A percentile compares a stretch with the other conserved stretches of the same genome.
These are phyloP conservation scores for Ascochyta viciae-villosae DNA, from an alignment of 2,329 filamentous ascomycete genomes.

Conservation along the genomic window DNA sequence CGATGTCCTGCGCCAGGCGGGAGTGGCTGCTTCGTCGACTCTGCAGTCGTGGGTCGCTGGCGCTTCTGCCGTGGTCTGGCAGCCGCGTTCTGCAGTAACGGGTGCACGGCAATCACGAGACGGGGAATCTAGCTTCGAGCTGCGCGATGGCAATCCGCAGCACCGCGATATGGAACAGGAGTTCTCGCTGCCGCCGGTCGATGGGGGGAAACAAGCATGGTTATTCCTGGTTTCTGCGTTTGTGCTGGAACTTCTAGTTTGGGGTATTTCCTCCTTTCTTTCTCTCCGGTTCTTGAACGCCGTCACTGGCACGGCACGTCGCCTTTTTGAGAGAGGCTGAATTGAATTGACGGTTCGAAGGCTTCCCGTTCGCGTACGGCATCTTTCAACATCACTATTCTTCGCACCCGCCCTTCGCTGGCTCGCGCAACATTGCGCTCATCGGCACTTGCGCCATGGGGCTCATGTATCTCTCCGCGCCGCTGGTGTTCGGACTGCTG, in stretches of 20 bases:
- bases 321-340: no score
- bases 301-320: no score
- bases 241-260: conserved; percentile 60
- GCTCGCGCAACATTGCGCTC: conserved; percentile 61
- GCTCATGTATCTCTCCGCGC: conserved; percentile 54
- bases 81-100: background rate
- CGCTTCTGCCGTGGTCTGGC: background rate
- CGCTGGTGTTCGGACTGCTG: conserved; percentile 48
- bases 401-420: conserved; percentile 64
- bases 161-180: background rate
- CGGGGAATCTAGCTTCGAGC: conserved; percentile 1
- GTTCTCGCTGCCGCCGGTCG: conserved; percentile 21
- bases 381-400: conserved; percentile 75
- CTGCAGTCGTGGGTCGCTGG: background rate
- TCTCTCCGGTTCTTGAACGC: no score
- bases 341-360: conserved; percentile 47
- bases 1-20: background rate
- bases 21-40: background rate
- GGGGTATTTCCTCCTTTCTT: conserved; percentile 40
- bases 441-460: conserved; percentile 71
- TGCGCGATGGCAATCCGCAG: background rate
- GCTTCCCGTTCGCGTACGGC: conserved; percentile 73
- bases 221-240: conserved; percentile 47
- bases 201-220: conserved; percentile 31
- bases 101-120: background rate